Base-by-base conservation (phyloP, 2,329 filamentous ascomycete species). In the Alternaria metachromatica region DNA sequence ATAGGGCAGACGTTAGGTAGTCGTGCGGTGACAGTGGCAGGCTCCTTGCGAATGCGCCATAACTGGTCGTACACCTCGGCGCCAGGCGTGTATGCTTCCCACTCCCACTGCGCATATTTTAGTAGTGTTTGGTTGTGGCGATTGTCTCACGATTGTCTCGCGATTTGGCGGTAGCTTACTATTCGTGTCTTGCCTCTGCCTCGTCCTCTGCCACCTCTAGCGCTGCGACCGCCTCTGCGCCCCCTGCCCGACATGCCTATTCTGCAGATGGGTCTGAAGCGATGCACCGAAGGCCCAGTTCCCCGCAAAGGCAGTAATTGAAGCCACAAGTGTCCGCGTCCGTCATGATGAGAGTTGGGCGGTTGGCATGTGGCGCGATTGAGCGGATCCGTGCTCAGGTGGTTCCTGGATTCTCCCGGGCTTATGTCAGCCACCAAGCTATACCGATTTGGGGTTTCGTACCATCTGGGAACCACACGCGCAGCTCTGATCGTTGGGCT, bases 51-150 rank as follows among this genome's bases (percentile, higher is more conserved):
- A 20, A 77, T 41, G 57, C 69, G 75, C 67, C 69, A 78, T 41
- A 78, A 68, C 37, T 68, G 68, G 23, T 77, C 64, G 63, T 77
- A 77, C 28, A 78, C 65, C 25, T 75, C 70, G 2, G 71, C 70
- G 9, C 63, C 67, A 2, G 77, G 76, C 13, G 55, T 70, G 41
- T 79, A 79, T 3, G 33, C 62, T 25, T 78, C 73, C 70, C 72
- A 77, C 55, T 72, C 63, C 72, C 74, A 76, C 76, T 79, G 33
- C 6, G 9, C 15, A 45, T 7, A 10, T 28, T 20, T 67, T 10
- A 72, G 55, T 20, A 23, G n/a, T 33, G 15, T 41, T 20, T 9
- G 15, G 21, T 25, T 41, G 37, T 41, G 37, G 15, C 37, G 37
- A 41, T 41, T 41, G 13, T 6, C 10, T 23, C 4, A 20, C 10